Evolutionary conservation across 2,329 filamentous ascomycete species (phyloP).

Genomic region (Hansfordia pulvinata): DNA sequence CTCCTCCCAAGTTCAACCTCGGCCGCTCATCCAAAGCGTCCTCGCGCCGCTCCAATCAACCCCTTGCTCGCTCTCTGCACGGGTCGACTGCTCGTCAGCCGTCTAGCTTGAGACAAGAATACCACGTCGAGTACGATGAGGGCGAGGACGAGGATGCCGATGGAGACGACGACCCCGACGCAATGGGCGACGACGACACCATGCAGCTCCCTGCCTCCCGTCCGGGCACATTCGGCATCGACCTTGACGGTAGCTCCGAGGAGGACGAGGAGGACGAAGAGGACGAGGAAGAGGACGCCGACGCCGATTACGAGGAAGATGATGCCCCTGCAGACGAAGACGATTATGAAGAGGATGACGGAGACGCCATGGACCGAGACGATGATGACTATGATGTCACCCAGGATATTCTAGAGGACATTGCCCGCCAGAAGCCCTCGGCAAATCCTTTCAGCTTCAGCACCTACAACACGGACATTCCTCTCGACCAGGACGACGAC

Average conservation of each 20-base stretch:
- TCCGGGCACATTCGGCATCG: slow-evolving; percentile 16
- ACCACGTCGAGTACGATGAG: slow-evolving; percentile 18
- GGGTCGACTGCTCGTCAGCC: slow-evolving; percentile 25
- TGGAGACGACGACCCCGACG: slow-evolving; percentile 23
- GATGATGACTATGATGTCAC: slow-evolving; percentile 9
- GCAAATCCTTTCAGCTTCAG: too few relatives aligned
- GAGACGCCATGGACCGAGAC: slow-evolving; percentile 3
- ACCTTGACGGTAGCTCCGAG: slow-evolving; percentile 21
- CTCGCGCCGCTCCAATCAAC: too few relatives aligned
- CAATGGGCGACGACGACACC: slow-evolving; percentile 23
- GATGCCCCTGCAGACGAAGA: slow-evolving; percentile 26
- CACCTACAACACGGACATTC: slow-evolving; percentile 10
- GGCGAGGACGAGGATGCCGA: slow-evolving; percentile 22
- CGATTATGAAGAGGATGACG: slow-evolving; percentile 20
- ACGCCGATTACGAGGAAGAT: slow-evolving; percentile 20
- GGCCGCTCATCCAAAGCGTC: slow-evolving; percentile 19
- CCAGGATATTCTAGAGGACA: too few relatives aligned
- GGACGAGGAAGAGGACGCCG: slow-evolving; percentile 16
- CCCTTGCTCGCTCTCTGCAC: slow-evolving; percentile 34
- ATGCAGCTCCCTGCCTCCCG: slow-evolving; percentile 15
- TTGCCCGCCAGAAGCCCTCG: too few relatives aligned
- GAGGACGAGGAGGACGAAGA: slow-evolving; percentile 16
- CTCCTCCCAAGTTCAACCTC: slow-evolving; percentile 13
- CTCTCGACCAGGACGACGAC: slow-evolving; percentile 31
- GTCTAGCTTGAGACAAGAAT: slow-evolving; percentile 35